These are phyloP conservation scores for Serendipita vermifera DNA, from an alignment of 768 basidiomycete species.

Conservation along the genomic window DNA sequence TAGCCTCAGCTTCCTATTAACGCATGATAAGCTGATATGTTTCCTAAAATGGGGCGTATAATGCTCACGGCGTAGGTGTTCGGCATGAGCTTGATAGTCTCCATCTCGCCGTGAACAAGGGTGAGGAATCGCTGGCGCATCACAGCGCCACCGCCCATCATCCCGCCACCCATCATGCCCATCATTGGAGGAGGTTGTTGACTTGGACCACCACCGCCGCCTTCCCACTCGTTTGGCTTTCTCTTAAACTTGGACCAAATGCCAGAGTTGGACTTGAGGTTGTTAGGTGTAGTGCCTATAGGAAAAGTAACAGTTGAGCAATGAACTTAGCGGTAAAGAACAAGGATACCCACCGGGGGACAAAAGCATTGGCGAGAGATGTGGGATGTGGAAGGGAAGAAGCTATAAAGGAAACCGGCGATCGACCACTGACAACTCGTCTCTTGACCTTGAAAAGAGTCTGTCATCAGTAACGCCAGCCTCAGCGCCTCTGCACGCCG, in stretches of 20 bases:
- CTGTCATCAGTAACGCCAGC: no score
- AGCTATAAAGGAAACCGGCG: no score
- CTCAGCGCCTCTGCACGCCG: no score
- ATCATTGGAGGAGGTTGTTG: background rate
- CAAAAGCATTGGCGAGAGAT: no score
- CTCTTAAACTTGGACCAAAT: slow-evolving; percentile 3
- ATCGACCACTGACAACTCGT: no score
- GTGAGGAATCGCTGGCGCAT: slow-evolving; percentile 60
- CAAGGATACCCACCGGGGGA: no score
- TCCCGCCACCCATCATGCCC: background rate
- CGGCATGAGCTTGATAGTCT: slow-evolving; percentile 73
- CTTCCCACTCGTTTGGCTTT: background rate
- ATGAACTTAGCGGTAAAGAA: no score
- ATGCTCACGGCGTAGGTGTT: slow-evolving; percentile 45
- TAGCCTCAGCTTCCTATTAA: slow-evolving; percentile 59
- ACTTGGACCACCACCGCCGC: background rate
- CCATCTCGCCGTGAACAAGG: slow-evolving; percentile 72
- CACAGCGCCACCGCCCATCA: background rate
- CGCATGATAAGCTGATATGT: slow-evolving; percentile 11
- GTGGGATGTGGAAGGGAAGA: no score
- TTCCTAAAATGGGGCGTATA: slow-evolving; percentile 1
- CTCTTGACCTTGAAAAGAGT: no score
- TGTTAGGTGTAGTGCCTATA: background rate
- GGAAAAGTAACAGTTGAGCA: no score
- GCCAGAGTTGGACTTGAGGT: slow-evolving; percentile 6